phyloP scores from a whole-genome alignment of 208 protist species.

The Naegleria fowleri region DNA sequence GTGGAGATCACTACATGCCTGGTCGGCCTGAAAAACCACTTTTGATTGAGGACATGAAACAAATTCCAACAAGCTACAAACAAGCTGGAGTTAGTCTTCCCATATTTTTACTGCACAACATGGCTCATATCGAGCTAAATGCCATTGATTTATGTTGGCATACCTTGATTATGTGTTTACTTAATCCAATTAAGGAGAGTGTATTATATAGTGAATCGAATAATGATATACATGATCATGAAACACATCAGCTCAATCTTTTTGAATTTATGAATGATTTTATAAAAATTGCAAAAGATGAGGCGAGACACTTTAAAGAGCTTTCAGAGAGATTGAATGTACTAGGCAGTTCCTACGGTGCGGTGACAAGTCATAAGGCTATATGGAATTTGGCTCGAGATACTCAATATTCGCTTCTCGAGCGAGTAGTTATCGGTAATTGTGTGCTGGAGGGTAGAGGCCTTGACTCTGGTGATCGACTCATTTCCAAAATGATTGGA shows the following conservation, averaged over 20 bases:
- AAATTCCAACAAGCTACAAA: background rate
- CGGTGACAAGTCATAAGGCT: background rate
- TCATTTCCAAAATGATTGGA: background rate
- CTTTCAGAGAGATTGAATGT: background rate
- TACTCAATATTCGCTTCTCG: background rate
- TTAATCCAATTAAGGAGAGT: background rate
- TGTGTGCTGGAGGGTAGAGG: background rate
- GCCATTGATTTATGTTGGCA: background rate
- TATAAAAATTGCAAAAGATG: background rate
- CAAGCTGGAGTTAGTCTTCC: background rate
- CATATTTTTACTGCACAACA: background rate
- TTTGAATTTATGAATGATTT: background rate
- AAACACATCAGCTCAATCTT: background rate
- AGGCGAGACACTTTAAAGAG: background rate
- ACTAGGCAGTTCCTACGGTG: background rate
- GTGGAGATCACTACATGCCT: background rate
- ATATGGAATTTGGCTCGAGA: background rate
- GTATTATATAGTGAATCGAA: background rate
- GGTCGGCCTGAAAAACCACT: background rate
- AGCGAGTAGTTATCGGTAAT: background rate
- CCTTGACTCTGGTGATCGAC: background rate
- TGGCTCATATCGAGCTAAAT: constrained; percentile 11
- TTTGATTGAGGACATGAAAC: background rate
- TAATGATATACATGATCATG: too few relatives aligned
- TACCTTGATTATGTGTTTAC: background rate